A percentile compares a stretch with the other conserved stretches of the same genome.
These are phyloP conservation scores for Castanopsis chinensis DNA, from an alignment of 306 rosid species.

Conservation along the genomic window DNA sequence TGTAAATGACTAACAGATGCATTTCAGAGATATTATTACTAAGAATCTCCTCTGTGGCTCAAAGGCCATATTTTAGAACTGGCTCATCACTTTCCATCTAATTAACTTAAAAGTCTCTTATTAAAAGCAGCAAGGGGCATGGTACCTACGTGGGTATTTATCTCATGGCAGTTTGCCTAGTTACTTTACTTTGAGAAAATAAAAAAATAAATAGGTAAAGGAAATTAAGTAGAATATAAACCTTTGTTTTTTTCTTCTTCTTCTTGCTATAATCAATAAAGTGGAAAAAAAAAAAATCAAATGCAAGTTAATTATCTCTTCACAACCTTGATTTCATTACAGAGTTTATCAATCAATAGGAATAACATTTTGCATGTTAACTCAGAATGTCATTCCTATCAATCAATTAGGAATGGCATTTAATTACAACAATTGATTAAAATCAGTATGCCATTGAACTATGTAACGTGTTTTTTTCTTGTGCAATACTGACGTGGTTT, in stretches of 20 bases:
- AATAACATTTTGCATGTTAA: neutral
- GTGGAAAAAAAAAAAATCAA: neutral
- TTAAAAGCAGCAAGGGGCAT: neutral
- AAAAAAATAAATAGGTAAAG: neutral
- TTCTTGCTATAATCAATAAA: neutral
- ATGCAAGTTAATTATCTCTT: neutral
- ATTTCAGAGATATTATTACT: neutral
- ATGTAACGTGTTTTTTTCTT: slow-evolving; percentile 9
- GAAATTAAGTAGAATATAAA: neutral
- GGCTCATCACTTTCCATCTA: neutral
- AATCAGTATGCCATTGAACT: neutral
- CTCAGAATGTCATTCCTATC: too few relatives aligned
- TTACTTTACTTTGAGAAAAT: neutral
- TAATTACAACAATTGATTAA: neutral
- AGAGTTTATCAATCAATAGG: neutral
- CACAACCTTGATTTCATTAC: neutral
- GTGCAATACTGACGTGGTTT: slow-evolving; percentile 10
- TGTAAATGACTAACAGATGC: neutral
- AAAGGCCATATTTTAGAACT: too few relatives aligned
- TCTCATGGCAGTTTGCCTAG: neutral
- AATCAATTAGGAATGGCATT: neutral
- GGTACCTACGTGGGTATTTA: neutral
- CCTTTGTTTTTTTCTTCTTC: neutral
- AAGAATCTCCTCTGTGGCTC: neutral
- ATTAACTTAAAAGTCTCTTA: neutral